Conservation (phyloP, 1,284 basidiomycete genomes). For the Ceratobasidium sp. region DNA sequence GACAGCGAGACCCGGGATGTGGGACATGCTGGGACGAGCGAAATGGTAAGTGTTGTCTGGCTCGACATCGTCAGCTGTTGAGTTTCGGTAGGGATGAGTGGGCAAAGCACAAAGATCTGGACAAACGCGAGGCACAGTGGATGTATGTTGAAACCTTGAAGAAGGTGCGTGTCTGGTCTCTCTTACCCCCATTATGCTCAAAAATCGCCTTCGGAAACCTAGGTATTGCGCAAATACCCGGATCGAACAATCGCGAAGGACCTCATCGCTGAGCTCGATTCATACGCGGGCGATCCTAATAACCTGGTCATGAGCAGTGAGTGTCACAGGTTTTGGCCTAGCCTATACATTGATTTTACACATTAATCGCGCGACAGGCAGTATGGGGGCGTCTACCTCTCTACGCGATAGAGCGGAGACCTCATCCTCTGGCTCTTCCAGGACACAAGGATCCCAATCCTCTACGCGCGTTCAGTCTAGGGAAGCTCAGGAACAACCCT, state of each 20-base stretch:
- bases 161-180: slow-evolving; percentile 64
- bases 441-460: slow-evolving; percentile 33
- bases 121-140: slow-evolving; percentile 85
- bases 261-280: slow-evolving; percentile 85
- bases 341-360: neutral
- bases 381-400: slow-evolving; percentile 31
- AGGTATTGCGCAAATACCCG: slow-evolving; percentile 86
- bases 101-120: slow-evolving; percentile 88
- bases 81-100: slow-evolving; percentile 82
- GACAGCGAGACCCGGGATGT: slow-evolving; percentile 82
- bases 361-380: slow-evolving; percentile 4
- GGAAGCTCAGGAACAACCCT: slow-evolving; percentile 1
- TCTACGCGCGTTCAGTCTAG: neutral
- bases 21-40: slow-evolving; percentile 92
- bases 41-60: slow-evolving; percentile 75
- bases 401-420: slow-evolving; percentile 33
- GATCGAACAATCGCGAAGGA: slow-evolving; percentile 81
- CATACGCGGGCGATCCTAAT: slow-evolving; percentile 75
- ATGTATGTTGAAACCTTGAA: slow-evolving; percentile 88
- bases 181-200: neutral
- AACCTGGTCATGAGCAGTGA: slow-evolving; percentile 76
- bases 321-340: slow-evolving; percentile 50
- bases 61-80: slow-evolving; percentile 12
- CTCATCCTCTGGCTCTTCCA: slow-evolving; percentile 32
- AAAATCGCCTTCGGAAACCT: slow-evolving; percentile 1